Conservation (phyloP, 495 filamentous ascomycete genomes). For the Hyphodiscus hymeniophilus region DNA sequence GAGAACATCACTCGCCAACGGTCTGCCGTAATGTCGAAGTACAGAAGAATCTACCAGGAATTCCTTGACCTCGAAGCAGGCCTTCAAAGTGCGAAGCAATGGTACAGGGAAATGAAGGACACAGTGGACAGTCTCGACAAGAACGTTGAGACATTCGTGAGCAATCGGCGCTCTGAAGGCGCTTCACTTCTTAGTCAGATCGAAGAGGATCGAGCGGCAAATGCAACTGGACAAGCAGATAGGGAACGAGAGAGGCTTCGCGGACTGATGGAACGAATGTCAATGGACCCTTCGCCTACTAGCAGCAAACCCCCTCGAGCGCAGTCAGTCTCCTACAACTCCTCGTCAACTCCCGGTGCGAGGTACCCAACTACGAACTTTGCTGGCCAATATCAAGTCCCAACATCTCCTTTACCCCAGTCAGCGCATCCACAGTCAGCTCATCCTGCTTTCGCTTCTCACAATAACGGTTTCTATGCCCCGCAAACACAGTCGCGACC, state of each 20-base stretch:
- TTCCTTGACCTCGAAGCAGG: slow-evolving; percentile 88
- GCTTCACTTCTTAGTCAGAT: slow-evolving; percentile 83
- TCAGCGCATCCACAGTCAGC: slow-evolving; percentile 25
- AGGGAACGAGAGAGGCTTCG: slow-evolving; percentile 76
- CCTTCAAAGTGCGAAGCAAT: slow-evolving; percentile 74
- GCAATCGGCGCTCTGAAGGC: slow-evolving; percentile 86
- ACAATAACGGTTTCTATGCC: slow-evolving; percentile 25
- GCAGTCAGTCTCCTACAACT: slow-evolving; percentile 35
- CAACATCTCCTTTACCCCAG: slow-evolving; percentile 34
- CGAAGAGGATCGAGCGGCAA: slow-evolving; percentile 64
- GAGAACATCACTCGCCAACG: slow-evolving; percentile 79
- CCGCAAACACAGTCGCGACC: slow-evolving; percentile 10
- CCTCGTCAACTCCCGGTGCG: slow-evolving; percentile 29
- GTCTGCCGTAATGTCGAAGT: slow-evolving; percentile 71
- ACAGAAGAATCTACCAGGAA: slow-evolving; percentile 86
- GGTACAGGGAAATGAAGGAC: slow-evolving; percentile 93
- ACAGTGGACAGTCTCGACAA: slow-evolving; percentile 91
- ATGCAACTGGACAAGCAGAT: slow-evolving; percentile 68
- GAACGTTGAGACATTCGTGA: slow-evolving; percentile 95
- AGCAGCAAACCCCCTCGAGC: slow-evolving; percentile 38
- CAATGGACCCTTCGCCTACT: slow-evolving; percentile 53
- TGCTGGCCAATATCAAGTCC: slow-evolving; percentile 42
- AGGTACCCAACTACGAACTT: slow-evolving; percentile 41
- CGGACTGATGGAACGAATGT: slow-evolving; percentile 92
- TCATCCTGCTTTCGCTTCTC: slow-evolving; percentile 23